These are phyloP conservation scores for Salinomyces thailandicus DNA, from an alignment of 2,329 filamentous ascomycete genomes.

Conservation along the genomic window DNA sequence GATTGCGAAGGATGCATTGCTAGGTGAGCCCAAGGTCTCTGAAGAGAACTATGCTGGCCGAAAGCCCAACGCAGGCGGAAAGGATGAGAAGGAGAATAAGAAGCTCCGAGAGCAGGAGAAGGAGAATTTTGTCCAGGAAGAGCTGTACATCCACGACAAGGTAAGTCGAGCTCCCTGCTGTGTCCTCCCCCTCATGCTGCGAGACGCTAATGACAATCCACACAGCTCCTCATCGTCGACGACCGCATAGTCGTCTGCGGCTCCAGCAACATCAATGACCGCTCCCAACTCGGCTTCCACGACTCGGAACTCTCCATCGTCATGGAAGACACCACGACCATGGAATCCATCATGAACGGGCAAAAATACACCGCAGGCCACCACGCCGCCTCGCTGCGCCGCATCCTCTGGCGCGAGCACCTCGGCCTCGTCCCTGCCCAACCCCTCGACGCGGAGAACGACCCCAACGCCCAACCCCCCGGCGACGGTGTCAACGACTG, in stretches of 20 bases:
- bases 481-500: constrained; percentile 60
- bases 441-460: constrained; percentile 51
- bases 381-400: constrained; percentile 69
- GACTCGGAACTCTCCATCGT: constrained; percentile 87
- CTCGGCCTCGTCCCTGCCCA: constrained; percentile 71
- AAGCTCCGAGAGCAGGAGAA: constrained; percentile 62
- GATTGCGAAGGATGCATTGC: constrained; percentile 74
- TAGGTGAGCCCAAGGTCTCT: constrained; percentile 50
- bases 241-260: constrained; percentile 70
- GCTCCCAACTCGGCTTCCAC: constrained; percentile 75
- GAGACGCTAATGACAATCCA: constrained; percentile 1
- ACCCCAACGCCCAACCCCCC: constrained; percentile 69
- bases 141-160: constrained; percentile 91
- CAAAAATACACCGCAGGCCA: constrained; percentile 65
- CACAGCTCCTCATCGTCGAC: constrained; percentile 61
- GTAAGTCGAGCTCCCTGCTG: constrained; percentile 33
- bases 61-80: constrained; percentile 12
- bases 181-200: not conserved
- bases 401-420: constrained; percentile 84
- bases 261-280: constrained; percentile 70
- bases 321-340: constrained; percentile 66
- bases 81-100: constrained; percentile 12
- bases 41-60: constrained; percentile 67
- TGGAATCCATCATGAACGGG: constrained; percentile 70
- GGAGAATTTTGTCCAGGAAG: constrained; percentile 85